Percentiles rank a stretch among this genome's conserved stretches.
phyloP scores from a whole-genome alignment of 192 early-diverging fungal genomes.

The Coemansia sp. region DNA sequence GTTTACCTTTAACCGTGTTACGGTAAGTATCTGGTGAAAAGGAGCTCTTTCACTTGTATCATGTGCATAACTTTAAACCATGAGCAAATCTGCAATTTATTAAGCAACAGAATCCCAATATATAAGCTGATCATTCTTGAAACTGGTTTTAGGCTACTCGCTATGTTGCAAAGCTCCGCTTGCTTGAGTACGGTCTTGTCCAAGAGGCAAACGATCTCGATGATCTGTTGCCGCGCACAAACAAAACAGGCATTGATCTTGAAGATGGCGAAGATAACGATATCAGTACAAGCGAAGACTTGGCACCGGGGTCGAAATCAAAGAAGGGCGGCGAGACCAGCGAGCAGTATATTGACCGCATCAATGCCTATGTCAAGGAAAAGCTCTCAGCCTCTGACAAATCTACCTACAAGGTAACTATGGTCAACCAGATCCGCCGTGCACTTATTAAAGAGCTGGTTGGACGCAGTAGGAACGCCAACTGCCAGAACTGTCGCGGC shows the following conservation, averaged over 20 bases:
- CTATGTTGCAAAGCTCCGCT: constrained; percentile 73
- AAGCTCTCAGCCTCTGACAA: constrained; percentile 15
- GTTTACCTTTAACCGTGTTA: constrained; percentile 59
- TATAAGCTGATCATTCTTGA: neutral
- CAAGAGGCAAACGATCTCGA: constrained; percentile 85
- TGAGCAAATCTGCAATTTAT: neutral
- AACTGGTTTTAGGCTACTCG: constrained; percentile 41
- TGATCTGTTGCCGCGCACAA: constrained; percentile 51
- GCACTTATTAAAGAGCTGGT: constrained; percentile 46
- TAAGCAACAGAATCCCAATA: neutral
- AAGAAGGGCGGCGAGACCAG: constrained; percentile 30
- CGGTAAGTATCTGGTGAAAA: constrained; percentile 17
- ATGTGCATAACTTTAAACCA: neutral
- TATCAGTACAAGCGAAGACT: constrained; percentile 19
- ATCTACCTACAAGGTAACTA: constrained; percentile 49
- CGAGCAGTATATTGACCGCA: constrained; percentile 62
- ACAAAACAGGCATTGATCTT: constrained; percentile 39
- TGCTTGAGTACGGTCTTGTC: constrained; percentile 86
- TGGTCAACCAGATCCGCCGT: constrained; percentile 48
- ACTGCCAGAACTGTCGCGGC: constrained; percentile 68
- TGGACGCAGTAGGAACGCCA: constrained; percentile 35
- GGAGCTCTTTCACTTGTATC: neutral
- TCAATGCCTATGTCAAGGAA: constrained; percentile 63
- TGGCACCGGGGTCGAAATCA: neutral
- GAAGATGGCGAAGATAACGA: constrained; percentile 48